These are phyloP conservation scores for Colletotrichum sp. DNA, from an alignment of 2,329 filamentous ascomycete species.

Conservation along the genomic window DNA sequence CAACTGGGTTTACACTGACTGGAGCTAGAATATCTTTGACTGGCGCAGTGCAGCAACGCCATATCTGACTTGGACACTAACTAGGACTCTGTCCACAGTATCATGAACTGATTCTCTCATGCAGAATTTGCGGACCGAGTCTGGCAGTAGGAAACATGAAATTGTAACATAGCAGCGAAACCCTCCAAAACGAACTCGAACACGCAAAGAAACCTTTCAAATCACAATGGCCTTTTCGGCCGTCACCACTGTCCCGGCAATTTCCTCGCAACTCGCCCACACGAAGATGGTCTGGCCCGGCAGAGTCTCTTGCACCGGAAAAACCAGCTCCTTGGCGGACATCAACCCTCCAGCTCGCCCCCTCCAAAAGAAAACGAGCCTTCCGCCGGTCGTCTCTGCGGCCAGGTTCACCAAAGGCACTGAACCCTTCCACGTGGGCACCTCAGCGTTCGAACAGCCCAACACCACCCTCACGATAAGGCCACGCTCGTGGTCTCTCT, in stretches of 20 bases:
- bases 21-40: too few species aligned
- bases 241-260: slow-evolving; percentile 65
- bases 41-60: too few species aligned
- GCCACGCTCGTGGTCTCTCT: slow-evolving; percentile 25
- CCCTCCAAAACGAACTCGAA: not conserved
- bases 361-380: slow-evolving; percentile 71
- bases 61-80: not conserved
- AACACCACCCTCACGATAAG: slow-evolving; percentile 70
- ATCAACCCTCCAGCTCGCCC: slow-evolving; percentile 69
- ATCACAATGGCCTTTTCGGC: not conserved
- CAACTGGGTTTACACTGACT: too few species aligned
- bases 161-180: not conserved
- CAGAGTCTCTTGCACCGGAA: slow-evolving; percentile 54
- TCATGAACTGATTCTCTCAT: not conserved
- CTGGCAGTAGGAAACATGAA: not conserved
- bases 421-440: slow-evolving; percentile 67
- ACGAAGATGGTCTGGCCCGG: slow-evolving; percentile 62
- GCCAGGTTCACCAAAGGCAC: slow-evolving; percentile 76
- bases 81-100: not conserved
- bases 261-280: slow-evolving; percentile 84
- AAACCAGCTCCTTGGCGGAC: slow-evolving; percentile 62
- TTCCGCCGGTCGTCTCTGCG: slow-evolving; percentile 72
- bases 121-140: not conserved
- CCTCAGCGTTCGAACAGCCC: slow-evolving; percentile 71
- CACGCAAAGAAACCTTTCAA: not conserved